Conservation (phyloP, 257 asterid species). For the Solanum chiquidenum region DNA sequence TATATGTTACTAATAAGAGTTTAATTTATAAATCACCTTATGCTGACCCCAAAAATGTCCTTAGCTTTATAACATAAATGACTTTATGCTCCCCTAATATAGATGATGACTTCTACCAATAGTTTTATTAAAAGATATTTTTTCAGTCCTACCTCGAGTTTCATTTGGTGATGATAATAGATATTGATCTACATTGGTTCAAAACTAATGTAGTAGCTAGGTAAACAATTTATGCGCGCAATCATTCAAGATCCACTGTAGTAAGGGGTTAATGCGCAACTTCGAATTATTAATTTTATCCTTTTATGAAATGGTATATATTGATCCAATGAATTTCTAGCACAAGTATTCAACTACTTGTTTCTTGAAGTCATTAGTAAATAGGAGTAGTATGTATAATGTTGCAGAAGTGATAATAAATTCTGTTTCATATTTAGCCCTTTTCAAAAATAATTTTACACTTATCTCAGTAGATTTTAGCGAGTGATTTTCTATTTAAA, state of each 20-base stretch:
- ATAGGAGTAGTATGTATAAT: background rate
- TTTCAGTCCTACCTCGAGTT: background rate
- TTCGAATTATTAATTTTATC: background rate
- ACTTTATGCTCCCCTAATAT: background rate
- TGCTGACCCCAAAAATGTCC: background rate
- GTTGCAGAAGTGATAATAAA: background rate
- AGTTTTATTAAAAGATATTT: background rate
- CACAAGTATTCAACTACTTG: background rate
- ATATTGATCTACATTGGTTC: background rate
- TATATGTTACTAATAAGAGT: background rate
- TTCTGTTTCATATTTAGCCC: too few species aligned
- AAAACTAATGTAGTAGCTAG: background rate
- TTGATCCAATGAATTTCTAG: background rate
- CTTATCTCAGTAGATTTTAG: too few species aligned
- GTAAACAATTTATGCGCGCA: background rate
- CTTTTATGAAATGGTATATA: background rate
- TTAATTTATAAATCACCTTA: background rate
- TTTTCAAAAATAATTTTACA: too few species aligned
- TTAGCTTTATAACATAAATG: background rate
- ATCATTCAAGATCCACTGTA: background rate
- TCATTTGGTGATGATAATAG: background rate
- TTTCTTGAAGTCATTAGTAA: background rate
- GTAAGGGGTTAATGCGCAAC: background rate
- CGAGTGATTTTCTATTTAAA: too few species aligned
- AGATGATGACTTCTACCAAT: background rate